Evolutionary conservation across 2,329 filamentous ascomycete genomes (phyloP), one percentile per base, ranked within the genome.

Genomic region (Xylariomycetidae sp.): DNA sequence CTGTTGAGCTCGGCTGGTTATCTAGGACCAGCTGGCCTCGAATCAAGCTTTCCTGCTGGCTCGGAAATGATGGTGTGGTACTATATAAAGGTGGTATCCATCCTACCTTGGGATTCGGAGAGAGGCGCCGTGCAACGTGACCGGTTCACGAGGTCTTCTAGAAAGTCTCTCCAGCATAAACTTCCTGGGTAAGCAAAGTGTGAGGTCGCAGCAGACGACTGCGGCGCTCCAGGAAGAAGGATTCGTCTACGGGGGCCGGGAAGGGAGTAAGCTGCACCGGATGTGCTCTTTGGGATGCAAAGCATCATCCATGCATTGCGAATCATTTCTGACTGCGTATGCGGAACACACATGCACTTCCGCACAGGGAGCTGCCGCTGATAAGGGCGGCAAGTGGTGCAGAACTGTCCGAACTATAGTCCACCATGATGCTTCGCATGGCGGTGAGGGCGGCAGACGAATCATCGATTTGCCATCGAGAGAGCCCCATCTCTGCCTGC

Each of bases 391-490:
- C 20, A 32, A 11, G 14, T 26, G 20, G 20, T 14, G 13, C 19
- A 25, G 13, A 16, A 13, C 20, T 15, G 18, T 16, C 20, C 9
- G 16, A 6, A 12, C 17, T 23, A 10, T 16, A 23, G 14, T 16
- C 26, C 15, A 16, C 26, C 14, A 16, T 27, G 26, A 16, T n/a
- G n/a, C 14, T 10, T 31, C 18, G 3, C 15, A 16, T 15, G 6
- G 19, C 18, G 29, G 11, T 18, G 37, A 36, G 25, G 15, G 20
- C 34, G 33, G 16, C 16, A 19, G 13, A 30, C 12, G 9, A 30
- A 35, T 36, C 33, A 29, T 34, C 25, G 38, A 42, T 29, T 34
- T 25, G 36, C 16, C 36, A 28, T 42, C 26, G 26, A 27, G 30
- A 32, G 30, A n/a, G n/a, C n/a, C n/a, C n/a, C n/a, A n/a, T n/a